Percentiles rank a stretch among this genome's conserved stretches.
Conservation (phyloP, 2,329 filamentous ascomycete genomes). For the Trichophyton benhamiae region DNA sequence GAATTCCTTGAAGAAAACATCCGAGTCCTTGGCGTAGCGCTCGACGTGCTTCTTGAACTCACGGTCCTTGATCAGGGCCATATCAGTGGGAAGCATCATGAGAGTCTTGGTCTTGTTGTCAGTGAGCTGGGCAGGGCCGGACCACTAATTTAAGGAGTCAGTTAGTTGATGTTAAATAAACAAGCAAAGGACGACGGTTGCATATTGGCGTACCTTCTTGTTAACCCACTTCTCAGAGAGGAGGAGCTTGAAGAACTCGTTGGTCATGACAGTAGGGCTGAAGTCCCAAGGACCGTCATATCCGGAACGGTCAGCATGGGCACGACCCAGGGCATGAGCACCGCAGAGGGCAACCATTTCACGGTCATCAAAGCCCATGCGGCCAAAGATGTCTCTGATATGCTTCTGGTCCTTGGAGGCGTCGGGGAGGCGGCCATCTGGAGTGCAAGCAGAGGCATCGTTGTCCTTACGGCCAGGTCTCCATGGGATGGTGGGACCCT, state of each 20-base stretch:
- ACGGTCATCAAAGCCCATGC: constrained; percentile 96
- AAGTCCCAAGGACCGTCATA: constrained; percentile 87
- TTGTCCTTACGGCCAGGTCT: constrained; percentile 72
- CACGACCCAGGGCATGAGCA: constrained; percentile 78
- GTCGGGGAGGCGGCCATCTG: constrained; percentile 82
- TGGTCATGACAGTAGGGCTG: constrained; percentile 80
- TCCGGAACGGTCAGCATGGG: constrained; percentile 78
- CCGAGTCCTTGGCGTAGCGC: constrained; percentile 82
- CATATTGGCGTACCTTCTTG: constrained; percentile 43
- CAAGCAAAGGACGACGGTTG: background rate
- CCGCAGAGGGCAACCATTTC: constrained; percentile 87
- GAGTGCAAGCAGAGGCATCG: constrained; percentile 75
- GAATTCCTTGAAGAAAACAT: constrained; percentile 90
- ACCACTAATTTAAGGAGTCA: constrained; percentile 43
- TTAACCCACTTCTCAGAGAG: constrained; percentile 85
- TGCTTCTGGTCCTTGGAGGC: constrained; percentile 65
- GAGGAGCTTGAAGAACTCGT: constrained; percentile 86
- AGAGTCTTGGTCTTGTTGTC: constrained; percentile 75
- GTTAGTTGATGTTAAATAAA: background rate
- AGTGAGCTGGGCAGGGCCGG: constrained; percentile 80
- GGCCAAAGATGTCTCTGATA: constrained; percentile 81
- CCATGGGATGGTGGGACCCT: constrained; percentile 77
- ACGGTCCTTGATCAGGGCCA: constrained; percentile 80
- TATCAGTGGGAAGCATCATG: constrained; percentile 96
- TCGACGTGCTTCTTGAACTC: constrained; percentile 67